Evolutionary conservation across 257 asterid genomes (phyloP), one percentile per base, ranked within the genome.

Genomic region (Vinca minor): DNA sequence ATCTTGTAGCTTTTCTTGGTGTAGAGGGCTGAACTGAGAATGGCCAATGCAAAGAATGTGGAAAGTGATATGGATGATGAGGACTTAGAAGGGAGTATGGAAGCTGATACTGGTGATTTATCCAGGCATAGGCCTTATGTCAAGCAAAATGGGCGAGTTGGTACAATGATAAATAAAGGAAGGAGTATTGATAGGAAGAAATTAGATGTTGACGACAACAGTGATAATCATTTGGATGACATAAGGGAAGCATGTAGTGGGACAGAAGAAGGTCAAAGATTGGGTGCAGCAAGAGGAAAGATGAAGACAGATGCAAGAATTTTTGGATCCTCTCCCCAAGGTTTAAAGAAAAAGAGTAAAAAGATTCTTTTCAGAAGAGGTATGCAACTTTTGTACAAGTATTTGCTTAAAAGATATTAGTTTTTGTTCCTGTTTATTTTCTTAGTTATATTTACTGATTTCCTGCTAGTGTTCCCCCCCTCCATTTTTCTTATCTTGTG

Each of bases 161-260:
- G 74, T 63, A 47, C 69, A 38, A 66, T 65, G 68, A 73, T 67
- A 59, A 74, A 67, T 66, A 84, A 78, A 77, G 74, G 69, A 61
- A 69, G 49, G 66, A 82, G 75, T 71, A 58, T 71, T 57, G 76
- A 68, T 31, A 82, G 79, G 36, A 79, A 74, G 68, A 83, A 77
- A 61, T 47, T 72, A 72, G 85, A 83, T 65, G 80, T 73, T 73
- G 83, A 76, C 75, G 74, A 74, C 28, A 58, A 67, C 67, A 66
- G 67, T 68, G 87, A 79, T 49, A 71, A 73, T 74, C 79, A 71
- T 45, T 79, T 81, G 71, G 85, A 83, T 76, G 96, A 87, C 71
- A 73, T 71, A 73, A 83, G 76, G 79, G 96, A 87, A 88, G 95
- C 89, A 64, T 85, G 88, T 68, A 83, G 92, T 72, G 94, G 86